phyloP scores from a whole-genome alignment of 345 rosid species.

The Carallia brachiata region DNA sequence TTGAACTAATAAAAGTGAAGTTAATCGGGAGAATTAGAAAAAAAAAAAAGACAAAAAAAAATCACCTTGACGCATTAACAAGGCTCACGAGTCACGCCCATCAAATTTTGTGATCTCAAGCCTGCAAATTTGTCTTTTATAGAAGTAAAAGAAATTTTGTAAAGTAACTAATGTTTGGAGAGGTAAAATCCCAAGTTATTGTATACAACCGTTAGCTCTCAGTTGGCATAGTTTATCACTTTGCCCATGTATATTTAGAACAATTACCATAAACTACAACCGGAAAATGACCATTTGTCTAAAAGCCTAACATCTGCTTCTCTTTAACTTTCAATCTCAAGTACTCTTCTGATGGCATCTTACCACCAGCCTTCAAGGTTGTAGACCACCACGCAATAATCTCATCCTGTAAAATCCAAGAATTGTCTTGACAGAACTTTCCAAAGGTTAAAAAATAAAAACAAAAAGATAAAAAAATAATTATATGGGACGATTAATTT shows the following conservation, averaged over 20 bases:
- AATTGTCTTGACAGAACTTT: neutral
- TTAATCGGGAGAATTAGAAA: no score
- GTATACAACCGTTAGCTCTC: no score
- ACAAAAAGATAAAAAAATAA: neutral
- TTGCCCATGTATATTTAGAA: neutral
- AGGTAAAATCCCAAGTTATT: no score
- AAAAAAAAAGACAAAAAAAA: no score
- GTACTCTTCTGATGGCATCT: conserved; percentile 55
- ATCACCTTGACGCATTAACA: no score
- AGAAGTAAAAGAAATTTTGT: no score
- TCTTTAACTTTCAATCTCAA: conserved; percentile 50
- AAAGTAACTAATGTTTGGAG: no score
- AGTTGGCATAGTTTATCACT: neutral
- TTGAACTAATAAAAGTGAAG: no score
- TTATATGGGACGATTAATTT: neutral
- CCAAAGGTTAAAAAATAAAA: neutral
- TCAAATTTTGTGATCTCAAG: no score
- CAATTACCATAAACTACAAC: neutral
- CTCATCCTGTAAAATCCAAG: conserved; percentile 57
- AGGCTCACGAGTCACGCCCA: no score
- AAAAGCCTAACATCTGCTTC: conserved; percentile 55
- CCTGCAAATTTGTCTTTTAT: no score
- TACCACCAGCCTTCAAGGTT: conserved; percentile 29
- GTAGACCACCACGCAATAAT: conserved; percentile 72
- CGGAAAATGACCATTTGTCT: neutral